Evolutionary conservation across 2,329 filamentous ascomycete genomes (phyloP), one percentile per base, ranked within the genome.

Genomic region (Onygena corvina): DNA sequence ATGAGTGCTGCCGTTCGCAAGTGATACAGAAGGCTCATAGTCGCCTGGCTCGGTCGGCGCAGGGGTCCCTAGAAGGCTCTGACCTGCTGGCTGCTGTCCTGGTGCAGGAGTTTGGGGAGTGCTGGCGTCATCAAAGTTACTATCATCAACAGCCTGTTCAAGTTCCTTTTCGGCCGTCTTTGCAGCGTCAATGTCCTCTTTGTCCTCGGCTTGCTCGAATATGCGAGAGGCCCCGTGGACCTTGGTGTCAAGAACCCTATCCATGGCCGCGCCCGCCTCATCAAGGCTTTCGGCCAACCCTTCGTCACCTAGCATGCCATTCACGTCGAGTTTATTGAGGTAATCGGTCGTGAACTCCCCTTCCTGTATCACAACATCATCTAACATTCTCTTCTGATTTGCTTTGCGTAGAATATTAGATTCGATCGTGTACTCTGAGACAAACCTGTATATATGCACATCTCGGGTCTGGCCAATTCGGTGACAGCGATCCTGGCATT

Each of bases 281-380:
- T 83, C 81, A 52, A 84, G 78, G 0, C 73, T 74, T 56, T 81
- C 76, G n/a, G 76, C 73, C 20, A 78, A 56, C 52, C 66, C 68
- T 30, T 68, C 66, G 27, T 77, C 75, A 48, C 75, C 77, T 21
- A 86, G 72, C 46, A 85, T 81, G 52, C 86, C 84, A 31, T 78
- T 75, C 46, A 83, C 81, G 1, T 76, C 71, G 36, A 85, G 72
- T 58, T 83, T 87, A 59, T 88, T 88, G 67, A 94, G 90, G 64
- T 94, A 89, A 60, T 98, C 92, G 0, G 92, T 98, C 0, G 90
- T 98, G 64, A 98, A 98, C 57, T 90, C 88, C 54, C 92, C 92
- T 64, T 96, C 92, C 62, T 98, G 93, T 57, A 98, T 98, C 50
- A 98, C 89, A 5, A 98, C 87, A 55, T 98, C 92, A 60, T 98